Base-by-base conservation (phyloP, 2,329 filamentous ascomycete genomes). In the Fusarium citri region DNA sequence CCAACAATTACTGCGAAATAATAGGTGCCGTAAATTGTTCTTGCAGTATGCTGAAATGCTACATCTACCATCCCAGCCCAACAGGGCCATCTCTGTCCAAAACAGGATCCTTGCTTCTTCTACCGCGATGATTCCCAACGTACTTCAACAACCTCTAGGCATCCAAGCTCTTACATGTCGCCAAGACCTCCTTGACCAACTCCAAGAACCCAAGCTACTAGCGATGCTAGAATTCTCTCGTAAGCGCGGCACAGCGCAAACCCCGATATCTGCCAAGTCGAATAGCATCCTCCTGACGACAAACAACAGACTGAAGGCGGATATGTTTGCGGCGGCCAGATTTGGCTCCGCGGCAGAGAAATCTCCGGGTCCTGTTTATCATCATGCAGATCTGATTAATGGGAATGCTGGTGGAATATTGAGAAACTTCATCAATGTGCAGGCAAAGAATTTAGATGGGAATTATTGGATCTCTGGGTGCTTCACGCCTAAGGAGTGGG, bases 371-470 rank as follows among this genome's bases (percentile, higher is more conserved):
- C 14, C 37, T 2, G 18, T 40, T 1, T 25, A 42, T 28, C 58
- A 49, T 7, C 48, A 59, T 49, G 53, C 22, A 18, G 48, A 45
- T 3, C 18, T 46, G 0, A 10, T 62, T 1, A 40, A 46, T 6
- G 10, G 30, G 2, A 40, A 62, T 14, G 10, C 40, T 5, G 14
- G 18, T 0, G 40, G 3, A 1, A 12, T 31, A 0, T 18, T 45
- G 15, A 46, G 37, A 8, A 41, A 26, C 6, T 31, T 46, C 3
- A 16, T 41, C 0, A 46, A 40, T 0, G 16, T 60, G 11, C 45
- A 60, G 0, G 43, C 30, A 3, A 9, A 6, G 22, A 54, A 48
- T n/a, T 0, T 15, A 0, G 18, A 42, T 1, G 42, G 42, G 0
- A 42, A 48, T 18, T 58, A 43, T 2, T 59, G 30, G 50, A 2